Percentiles rank a stretch among this genome's conserved stretches.
Evolutionary conservation across 305 asterid genomes (phyloP).

Genomic region (Ajuga reptans): DNA sequence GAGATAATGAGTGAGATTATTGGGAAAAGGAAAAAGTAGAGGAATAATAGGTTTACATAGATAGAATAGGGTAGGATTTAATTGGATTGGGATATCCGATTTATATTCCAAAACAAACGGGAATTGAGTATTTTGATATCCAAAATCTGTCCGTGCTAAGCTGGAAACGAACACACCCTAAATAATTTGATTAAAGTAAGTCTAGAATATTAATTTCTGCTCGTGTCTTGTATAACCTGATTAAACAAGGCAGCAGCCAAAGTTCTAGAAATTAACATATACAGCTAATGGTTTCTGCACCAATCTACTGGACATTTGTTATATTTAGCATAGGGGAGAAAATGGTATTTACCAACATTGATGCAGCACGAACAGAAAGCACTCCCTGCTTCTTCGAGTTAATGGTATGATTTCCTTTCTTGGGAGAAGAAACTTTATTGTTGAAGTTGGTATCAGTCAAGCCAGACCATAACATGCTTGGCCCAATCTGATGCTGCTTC

Average conservation of each 20-base stretch:
- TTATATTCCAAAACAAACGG: too few relatives aligned
- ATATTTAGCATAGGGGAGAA: background rate
- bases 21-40: too few relatives aligned
- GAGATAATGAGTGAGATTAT: too few relatives aligned
- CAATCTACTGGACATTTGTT: background rate
- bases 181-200: background rate
- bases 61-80: too few relatives aligned
- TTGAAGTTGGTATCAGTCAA: conserved; percentile 33
- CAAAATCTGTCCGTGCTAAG: too few relatives aligned
- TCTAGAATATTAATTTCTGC: background rate
- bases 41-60: too few relatives aligned
- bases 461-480: conserved; percentile 39
- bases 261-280: background rate
- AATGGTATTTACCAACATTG: conserved; percentile 74
- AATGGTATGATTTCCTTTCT: conserved; percentile 31
- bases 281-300: background rate
- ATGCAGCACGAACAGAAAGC: conserved; percentile 82
- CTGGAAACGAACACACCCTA: background rate
- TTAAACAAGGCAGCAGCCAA: background rate
- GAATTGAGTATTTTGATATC: too few relatives aligned
- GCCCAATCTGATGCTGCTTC: conserved; percentile 31
- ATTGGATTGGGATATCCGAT: too few relatives aligned
- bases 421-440: conserved; percentile 28
- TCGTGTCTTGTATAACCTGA: background rate
- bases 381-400: conserved; percentile 65